Percentiles rank a stretch among this genome's conserved stretches.
Conservation (phyloP, 2,329 filamentous ascomycete genomes). For the Albophoma yamanashiensis region DNA sequence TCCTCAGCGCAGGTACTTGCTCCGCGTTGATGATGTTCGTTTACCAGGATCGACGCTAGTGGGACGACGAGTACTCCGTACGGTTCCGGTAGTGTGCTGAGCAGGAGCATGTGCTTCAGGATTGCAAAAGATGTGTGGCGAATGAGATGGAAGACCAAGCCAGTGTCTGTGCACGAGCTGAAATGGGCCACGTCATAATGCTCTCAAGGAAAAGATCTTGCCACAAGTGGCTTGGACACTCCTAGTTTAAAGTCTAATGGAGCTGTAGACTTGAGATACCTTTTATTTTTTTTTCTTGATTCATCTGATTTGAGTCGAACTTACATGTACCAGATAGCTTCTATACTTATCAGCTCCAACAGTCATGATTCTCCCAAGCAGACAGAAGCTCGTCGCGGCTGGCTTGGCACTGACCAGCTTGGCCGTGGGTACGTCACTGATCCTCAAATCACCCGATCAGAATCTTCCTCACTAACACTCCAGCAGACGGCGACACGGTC, state of each 20-base stretch:
- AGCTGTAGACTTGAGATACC: not conserved
- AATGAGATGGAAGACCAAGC: no score
- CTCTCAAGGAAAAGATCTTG: not conserved
- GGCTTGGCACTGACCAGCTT: slow-evolving; percentile 7
- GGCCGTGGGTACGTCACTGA: slow-evolving; percentile 2
- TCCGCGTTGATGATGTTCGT: not conserved
- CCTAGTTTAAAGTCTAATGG: not conserved
- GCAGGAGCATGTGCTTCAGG: no score
- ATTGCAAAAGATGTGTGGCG: no score
- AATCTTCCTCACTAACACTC: not conserved
- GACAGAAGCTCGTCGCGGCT: slow-evolving; percentile 7
- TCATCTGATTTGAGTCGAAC: not conserved
- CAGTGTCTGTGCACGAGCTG: no score
- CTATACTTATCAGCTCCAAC: not conserved
- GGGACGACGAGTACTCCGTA: no score
- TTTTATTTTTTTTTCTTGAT: not conserved
- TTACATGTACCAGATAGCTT: not conserved
- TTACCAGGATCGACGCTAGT: not conserved
- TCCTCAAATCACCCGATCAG: not conserved
- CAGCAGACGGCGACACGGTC: slow-evolving; percentile 7
- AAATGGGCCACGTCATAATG: not conserved
- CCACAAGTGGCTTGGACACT: not conserved
- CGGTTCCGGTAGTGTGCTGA: no score
- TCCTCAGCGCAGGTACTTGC: not conserved
- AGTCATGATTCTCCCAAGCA: slow-evolving; percentile 10